Base-by-base conservation (phyloP, 495 filamentous ascomycete genomes). In the Trypethelium eluteriae region DNA sequence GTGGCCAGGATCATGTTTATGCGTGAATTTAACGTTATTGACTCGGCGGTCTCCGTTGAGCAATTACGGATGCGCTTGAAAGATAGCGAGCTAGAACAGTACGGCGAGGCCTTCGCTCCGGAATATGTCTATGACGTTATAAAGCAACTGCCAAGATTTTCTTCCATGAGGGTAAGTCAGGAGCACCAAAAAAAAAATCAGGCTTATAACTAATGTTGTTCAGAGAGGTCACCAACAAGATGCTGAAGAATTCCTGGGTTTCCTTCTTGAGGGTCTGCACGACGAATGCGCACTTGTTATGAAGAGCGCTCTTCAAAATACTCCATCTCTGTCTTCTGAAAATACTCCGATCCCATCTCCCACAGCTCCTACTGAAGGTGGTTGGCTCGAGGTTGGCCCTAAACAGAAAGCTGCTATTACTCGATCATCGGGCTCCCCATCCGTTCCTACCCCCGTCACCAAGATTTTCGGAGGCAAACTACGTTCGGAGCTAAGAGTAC, bases 71-170 rank as follows among this genome's bases (percentile, higher is more conserved):
- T 87, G 71, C 84, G 88, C 18, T 77, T 96, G 62, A 95, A 93
- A 74, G 85, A 81, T 38, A 86, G 85, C 66, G 92, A 96, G 71
- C 80, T 96, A 32, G 95, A 97, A 77, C 83, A 93, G 65, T 94
- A 92, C 71, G 94, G 94, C 44, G 92, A 96, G 39, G 79, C 93
- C 39, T 96, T 98, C 70, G 92, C 87, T 25, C 95, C 95, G 0
- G 92, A 97, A 68, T 96, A 93, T 76, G 89, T 98, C 11, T 98
- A 98, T 72, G 90, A 96, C 62, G 89, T 92, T 49, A 95, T 98
- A 67, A 84, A 87, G 67, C 86, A 88, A 69, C 79, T 96, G 56
- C 90, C 92, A 50, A 86, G 92, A 59, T 98, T 98, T 77, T 84
- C 91, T 32, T 88, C 89, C 71, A 97, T 98, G 94, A 84, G 88